Percentiles rank a stretch among this genome's conserved stretches.
Evolutionary conservation across 2,329 filamentous ascomycete species (phyloP).

Genomic region (Aspergillus glaucus): DNA sequence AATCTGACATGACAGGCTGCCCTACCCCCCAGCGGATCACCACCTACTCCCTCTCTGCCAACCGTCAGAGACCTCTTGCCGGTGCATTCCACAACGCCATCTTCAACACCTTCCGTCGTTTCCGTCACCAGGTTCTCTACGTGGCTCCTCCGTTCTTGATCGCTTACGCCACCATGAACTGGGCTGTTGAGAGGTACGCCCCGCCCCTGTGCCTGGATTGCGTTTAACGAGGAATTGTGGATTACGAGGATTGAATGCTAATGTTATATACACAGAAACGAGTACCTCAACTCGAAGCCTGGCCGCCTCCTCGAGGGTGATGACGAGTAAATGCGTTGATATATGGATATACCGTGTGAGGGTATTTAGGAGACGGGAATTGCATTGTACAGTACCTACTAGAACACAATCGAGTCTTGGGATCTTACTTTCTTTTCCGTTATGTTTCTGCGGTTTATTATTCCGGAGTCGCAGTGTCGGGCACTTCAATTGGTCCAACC

Average conservation of each 20-base stretch:
- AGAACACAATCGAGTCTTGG: conserved; percentile 10
- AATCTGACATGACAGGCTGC: conserved; percentile 20
- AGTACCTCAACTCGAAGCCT: conserved; percentile 47
- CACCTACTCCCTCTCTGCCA: conserved; percentile 71
- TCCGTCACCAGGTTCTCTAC: conserved; percentile 81
- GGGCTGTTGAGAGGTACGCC: conserved; percentile 82
- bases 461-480: background rate
- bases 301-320: conserved; percentile 33
- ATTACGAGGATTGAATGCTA: background rate
- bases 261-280: conserved; percentile 34
- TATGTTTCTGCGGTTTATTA: background rate
- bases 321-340: conserved; percentile 23
- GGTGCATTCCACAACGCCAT: conserved; percentile 71
- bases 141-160: conserved; percentile 70
- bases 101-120: conserved; percentile 93
- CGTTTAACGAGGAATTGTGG: background rate
- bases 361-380: conserved; percentile 5
- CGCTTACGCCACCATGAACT: conserved; percentile 79
- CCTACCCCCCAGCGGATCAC: conserved; percentile 51
- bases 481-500: background rate
- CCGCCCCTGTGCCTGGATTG: background rate
- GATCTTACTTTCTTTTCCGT: background rate
- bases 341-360: background rate
- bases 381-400: conserved; percentile 39
- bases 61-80: conserved; percentile 83